A percentile compares a stretch with the other conserved stretches of the same genome.
phyloP scores from a whole-genome alignment of 73 alveolate genomes.

The Blepharisma japonicum region DNA sequence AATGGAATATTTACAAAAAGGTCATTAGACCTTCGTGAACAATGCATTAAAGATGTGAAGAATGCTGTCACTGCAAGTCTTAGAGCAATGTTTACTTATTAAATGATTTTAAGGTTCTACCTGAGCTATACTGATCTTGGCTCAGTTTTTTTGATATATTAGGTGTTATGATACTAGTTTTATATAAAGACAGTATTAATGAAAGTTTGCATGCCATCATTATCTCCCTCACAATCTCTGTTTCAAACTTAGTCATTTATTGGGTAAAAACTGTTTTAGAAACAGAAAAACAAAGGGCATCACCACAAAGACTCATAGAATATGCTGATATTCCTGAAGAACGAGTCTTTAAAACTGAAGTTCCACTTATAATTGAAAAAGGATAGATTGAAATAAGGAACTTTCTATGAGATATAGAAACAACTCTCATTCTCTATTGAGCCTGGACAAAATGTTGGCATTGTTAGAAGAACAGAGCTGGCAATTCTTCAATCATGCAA shows the following conservation, averaged over 20 bases:
- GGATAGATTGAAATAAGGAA: constrained; percentile 37
- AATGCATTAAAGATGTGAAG: neutral
- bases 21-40: neutral
- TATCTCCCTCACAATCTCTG: neutral
- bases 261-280: neutral
- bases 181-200: neutral
- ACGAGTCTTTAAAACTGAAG: constrained; percentile 7
- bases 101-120: neutral
- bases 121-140: neutral
- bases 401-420: constrained; percentile 35
- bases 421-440: neutral
- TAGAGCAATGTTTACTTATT: neutral
- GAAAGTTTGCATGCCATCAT: constrained; percentile 28
- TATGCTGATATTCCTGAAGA: neutral
- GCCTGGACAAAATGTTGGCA: constrained; percentile 62
- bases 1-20: constrained; percentile 29
- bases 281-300: neutral
- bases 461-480: constrained; percentile 88
- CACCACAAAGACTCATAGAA: constrained; percentile 29
- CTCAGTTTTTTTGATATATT: neutral
- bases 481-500: constrained; percentile 77
- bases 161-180: neutral
- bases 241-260: neutral
- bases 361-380: constrained; percentile 23
- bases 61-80: neutral